Evolutionary conservation across 1,284 basidiomycete genomes (phyloP).

Genomic region (Leccinum solheimii): DNA sequence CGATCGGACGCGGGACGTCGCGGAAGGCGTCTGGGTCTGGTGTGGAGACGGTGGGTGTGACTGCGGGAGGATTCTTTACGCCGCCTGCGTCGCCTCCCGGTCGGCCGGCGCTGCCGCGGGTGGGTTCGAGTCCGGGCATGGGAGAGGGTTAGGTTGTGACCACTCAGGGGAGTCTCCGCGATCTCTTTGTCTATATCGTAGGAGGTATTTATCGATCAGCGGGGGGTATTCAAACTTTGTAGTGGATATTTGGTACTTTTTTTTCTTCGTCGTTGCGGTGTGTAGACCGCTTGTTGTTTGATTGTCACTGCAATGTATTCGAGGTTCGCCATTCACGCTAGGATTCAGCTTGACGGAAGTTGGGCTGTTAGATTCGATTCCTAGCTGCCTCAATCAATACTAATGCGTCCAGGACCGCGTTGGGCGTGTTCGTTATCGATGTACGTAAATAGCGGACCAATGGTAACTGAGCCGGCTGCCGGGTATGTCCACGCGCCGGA

Average conservation of each 20-base stretch:
- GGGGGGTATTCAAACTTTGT: background rate
- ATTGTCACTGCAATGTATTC: background rate
- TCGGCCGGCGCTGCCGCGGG: background rate
- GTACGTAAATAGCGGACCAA: too few species aligned
- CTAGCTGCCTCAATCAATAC: too few species aligned
- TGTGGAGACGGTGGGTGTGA: constrained; percentile 69
- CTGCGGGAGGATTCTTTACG: constrained; percentile 73
- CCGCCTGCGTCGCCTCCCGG: constrained; percentile 38
- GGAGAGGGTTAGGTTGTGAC: background rate
- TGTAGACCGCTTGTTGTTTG: background rate
- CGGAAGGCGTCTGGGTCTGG: constrained; percentile 64
- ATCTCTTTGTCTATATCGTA: constrained; percentile 8
- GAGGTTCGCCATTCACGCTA: background rate
- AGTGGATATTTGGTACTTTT: background rate
- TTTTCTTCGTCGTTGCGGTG: background rate
- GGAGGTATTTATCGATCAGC: background rate
- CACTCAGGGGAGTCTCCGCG: background rate
- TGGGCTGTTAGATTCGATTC: too few species aligned
- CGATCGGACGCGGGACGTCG: constrained; percentile 60
- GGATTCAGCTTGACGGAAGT: too few species aligned
- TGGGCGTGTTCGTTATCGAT: too few species aligned
- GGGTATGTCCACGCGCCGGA: background rate
- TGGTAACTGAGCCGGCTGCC: too few species aligned
- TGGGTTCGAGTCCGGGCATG: background rate
- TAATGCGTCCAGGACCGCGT: too few species aligned